A percentile compares a stretch with the other conserved stretches of the same genome.
Evolutionary conservation across 2,329 filamentous ascomycete species (phyloP).

Genomic region (Alternaria metachromatica): DNA sequence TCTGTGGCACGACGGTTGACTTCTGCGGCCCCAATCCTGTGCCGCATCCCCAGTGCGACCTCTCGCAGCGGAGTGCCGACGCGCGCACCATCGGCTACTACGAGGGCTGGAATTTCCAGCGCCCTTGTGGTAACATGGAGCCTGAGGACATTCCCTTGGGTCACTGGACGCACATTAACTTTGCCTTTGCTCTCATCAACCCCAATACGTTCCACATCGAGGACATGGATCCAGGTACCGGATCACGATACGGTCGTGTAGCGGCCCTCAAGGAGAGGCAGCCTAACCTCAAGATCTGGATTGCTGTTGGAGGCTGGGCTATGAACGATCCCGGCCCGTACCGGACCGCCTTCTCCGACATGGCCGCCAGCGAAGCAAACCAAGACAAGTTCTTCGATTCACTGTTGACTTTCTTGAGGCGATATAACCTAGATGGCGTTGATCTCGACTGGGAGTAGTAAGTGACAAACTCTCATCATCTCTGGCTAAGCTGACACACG

Average conservation of each 20-base stretch:
- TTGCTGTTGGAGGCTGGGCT: conserved; percentile 52
- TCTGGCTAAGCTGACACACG: background rate
- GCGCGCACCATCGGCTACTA: conserved; percentile 13
- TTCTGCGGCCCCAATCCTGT: background rate
- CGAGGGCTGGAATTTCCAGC: conserved; percentile 11
- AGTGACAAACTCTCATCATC: background rate
- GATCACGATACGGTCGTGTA: background rate
- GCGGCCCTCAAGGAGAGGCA: conserved; percentile 38
- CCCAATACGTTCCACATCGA: conserved; percentile 12
- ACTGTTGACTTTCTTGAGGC: conserved; percentile 48
- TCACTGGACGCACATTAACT: conserved; percentile 12
- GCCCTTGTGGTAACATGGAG: background rate
- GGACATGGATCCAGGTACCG: background rate
- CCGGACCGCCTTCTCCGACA: conserved; percentile 30
- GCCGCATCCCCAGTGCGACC: background rate
- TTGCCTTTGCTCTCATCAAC: conserved; percentile 16
- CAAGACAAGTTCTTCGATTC: conserved; percentile 44
- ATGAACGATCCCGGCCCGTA: conserved; percentile 48
- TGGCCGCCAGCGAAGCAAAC: background rate
- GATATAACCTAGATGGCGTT: conserved; percentile 54
- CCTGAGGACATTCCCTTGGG: conserved; percentile 11
- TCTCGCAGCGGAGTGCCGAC: background rate
- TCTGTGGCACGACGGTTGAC: conserved; percentile 2
- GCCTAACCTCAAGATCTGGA: conserved; percentile 39
- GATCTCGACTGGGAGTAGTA: conserved; percentile 51